A percentile compares a stretch with the other conserved stretches of the same genome.
These are phyloP conservation scores for Peronospora belbahrii DNA, from an alignment of 352 stramenopile genomes.

Conservation along the genomic window DNA sequence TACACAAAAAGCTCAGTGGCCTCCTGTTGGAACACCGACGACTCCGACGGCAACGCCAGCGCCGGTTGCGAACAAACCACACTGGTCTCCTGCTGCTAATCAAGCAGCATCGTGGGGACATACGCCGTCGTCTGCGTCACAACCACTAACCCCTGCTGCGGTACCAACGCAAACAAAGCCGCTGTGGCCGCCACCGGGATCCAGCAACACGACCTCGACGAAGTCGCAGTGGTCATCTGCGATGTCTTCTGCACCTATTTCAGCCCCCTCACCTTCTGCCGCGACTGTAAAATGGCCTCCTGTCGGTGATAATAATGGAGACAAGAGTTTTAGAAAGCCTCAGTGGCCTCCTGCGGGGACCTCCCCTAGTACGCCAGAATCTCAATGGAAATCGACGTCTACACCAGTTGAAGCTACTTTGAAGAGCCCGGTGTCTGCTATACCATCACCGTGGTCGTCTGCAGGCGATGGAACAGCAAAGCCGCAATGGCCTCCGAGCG, in stretches of 20 bases:
- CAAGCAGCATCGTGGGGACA: slow-evolving; percentile 17
- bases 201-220: slow-evolving; percentile 7
- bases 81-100: slow-evolving; percentile 23
- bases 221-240: slow-evolving; percentile 43
- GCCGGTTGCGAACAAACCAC: slow-evolving; percentile 15
- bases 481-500: slow-evolving; percentile 32
- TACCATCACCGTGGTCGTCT: slow-evolving; percentile 14
- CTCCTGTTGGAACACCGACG: slow-evolving; percentile 11
- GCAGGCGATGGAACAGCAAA: slow-evolving; percentile 21
- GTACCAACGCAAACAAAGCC: slow-evolving; percentile 21
- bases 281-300: slow-evolving; percentile 12
- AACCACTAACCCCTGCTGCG: slow-evolving; percentile 20
- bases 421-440: too few relatives aligned
- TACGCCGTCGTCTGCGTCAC: slow-evolving; percentile 20
- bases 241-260: slow-evolving; percentile 8
- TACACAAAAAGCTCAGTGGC: slow-evolving; percentile 50
- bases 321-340: slow-evolving; percentile 20
- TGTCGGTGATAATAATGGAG: background rate
- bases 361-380: slow-evolving; percentile 14
- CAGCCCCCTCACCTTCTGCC: slow-evolving; percentile 5
- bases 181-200: slow-evolving; percentile 36
- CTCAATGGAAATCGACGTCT: slow-evolving; percentile 25
- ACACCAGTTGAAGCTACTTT: slow-evolving; percentile 14
- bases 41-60: slow-evolving; percentile 7
- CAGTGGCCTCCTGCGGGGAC: slow-evolving; percentile 29